A percentile compares a stretch with the other conserved stretches of the same genome.
phyloP scores from a whole-genome alignment of 306 rosid genomes.

The Macrotyloma uniflorum region DNA sequence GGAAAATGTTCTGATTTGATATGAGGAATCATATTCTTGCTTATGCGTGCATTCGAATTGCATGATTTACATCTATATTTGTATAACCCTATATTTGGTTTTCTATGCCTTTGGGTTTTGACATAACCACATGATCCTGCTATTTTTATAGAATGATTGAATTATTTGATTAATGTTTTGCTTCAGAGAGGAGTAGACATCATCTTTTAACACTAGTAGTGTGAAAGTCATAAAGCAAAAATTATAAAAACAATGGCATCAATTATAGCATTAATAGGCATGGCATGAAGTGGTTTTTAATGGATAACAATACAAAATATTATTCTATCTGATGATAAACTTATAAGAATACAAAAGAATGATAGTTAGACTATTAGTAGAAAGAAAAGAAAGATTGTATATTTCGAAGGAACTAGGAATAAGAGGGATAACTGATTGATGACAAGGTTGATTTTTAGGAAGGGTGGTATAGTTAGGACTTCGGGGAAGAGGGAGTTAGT shows the following conservation, averaged over 20 bases:
- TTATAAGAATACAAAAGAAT: background rate
- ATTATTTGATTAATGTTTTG: background rate
- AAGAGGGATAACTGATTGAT: too few relatives aligned
- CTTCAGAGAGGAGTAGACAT: background rate
- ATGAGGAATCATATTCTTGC: background rate
- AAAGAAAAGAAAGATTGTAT: too few relatives aligned
- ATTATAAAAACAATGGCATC: background rate
- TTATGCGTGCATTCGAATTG: background rate
- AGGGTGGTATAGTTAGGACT: too few relatives aligned
- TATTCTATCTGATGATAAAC: constrained; percentile 5
- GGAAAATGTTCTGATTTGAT: background rate
- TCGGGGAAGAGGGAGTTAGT: too few relatives aligned
- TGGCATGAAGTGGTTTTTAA: background rate
- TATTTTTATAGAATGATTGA: constrained; percentile 8
- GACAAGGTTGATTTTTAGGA: too few relatives aligned
- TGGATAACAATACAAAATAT: constrained; percentile 5
- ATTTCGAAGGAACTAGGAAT: too few relatives aligned
- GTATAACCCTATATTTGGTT: background rate
- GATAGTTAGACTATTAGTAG: too few relatives aligned
- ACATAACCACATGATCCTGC: background rate
- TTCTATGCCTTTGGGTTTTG: constrained; percentile 6
- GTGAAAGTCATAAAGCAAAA: background rate
- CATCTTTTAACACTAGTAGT: background rate
- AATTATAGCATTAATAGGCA: constrained; percentile 2
- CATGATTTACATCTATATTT: constrained; percentile 11